Base-by-base conservation (phyloP, 768 basidiomycete species). In the Lactarius evosmus region DNA sequence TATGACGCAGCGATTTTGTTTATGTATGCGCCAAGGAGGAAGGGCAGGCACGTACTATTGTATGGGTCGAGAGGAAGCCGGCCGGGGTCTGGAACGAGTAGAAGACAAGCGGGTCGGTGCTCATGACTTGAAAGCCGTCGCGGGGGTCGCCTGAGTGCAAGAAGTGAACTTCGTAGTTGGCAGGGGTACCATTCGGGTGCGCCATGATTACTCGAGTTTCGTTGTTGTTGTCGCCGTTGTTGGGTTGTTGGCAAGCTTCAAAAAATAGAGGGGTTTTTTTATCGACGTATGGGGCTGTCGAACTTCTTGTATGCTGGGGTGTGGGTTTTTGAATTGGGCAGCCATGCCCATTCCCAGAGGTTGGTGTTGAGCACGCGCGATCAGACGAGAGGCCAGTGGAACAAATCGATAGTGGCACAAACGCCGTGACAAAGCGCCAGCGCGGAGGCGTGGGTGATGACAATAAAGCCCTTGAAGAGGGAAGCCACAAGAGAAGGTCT, bases 141-240 rank as follows among this genome's bases (percentile, higher is more conserved):
- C 87, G 83, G 51, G 88, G 87, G 75, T 90, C 82, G 73, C 86
- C 85, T 71, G 78, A 77, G 60, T 87, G 85, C 53, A 86, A 86
- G 78, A 89, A 90, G 75, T 82, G 88, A 36, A 90, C 67, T 46
- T 73, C 72, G 60, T 49, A 46, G 49, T 58, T 66, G 29, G 51
- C 12, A 8, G 54, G 25, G 17, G 25, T 4, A 14, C 8, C 59
- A 3, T 32, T 17, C 9, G 22, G 1, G 14, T 49, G 49, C 9
- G 32, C 22, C 55, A 61, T 65, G 36, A 40, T 17, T 33, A 11
- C 7, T 41, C 29, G 25, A 27, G 55, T 41, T 33, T n/a, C n/a
- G n/a, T n/a, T 22, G 29, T 55, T 9, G 12, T 2, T 41, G 52
- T 19, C 7, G 41, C n/a, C 22, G 34, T 9, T 49, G 36, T 38